Evolutionary conservation across 2,329 filamentous ascomycete genomes (phyloP).

Genomic region (Exophiala alcalophila): DNA sequence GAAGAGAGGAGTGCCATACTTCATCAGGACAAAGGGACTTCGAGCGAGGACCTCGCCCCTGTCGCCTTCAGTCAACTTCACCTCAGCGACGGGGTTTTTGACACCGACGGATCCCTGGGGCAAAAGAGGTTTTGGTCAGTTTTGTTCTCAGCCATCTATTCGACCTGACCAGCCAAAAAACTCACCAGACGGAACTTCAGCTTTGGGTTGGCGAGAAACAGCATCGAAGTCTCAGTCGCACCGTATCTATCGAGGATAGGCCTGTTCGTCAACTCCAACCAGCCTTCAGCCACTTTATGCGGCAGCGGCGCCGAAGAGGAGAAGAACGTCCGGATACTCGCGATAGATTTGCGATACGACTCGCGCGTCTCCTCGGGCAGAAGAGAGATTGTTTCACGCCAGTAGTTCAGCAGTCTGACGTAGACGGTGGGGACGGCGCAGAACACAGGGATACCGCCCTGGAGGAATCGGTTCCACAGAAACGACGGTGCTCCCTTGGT

Average conservation of each 20-base stretch:
- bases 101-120: slow-evolving; percentile 34
- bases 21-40: slow-evolving; percentile 40
- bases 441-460: slow-evolving; percentile 36
- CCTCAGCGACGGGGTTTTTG: slow-evolving; percentile 37
- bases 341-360: slow-evolving; percentile 44
- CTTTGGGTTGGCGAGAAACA: slow-evolving; percentile 39
- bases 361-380: slow-evolving; percentile 21
- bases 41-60: slow-evolving; percentile 48
- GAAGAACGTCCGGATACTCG: slow-evolving; percentile 18
- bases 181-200: not conserved
- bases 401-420: slow-evolving; percentile 38
- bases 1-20: slow-evolving; percentile 26
- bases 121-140: too few species aligned
- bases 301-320: slow-evolving; percentile 47
- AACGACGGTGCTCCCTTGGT: slow-evolving; percentile 36
- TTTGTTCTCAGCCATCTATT: slow-evolving; percentile 1
- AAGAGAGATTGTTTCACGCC: slow-evolving; percentile 17
- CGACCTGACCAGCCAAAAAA: too few species aligned
- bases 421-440: slow-evolving; percentile 42
- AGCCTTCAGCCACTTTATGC: slow-evolving; percentile 49
- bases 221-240: slow-evolving; percentile 43
- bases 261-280: slow-evolving; percentile 41
- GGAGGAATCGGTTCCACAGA: slow-evolving; percentile 39
- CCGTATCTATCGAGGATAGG: slow-evolving; percentile 44
- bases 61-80: slow-evolving; percentile 42